Evolutionary conservation across 495 filamentous ascomycete species (phyloP).

Genomic region (Hypoxylon cercidicola): DNA sequence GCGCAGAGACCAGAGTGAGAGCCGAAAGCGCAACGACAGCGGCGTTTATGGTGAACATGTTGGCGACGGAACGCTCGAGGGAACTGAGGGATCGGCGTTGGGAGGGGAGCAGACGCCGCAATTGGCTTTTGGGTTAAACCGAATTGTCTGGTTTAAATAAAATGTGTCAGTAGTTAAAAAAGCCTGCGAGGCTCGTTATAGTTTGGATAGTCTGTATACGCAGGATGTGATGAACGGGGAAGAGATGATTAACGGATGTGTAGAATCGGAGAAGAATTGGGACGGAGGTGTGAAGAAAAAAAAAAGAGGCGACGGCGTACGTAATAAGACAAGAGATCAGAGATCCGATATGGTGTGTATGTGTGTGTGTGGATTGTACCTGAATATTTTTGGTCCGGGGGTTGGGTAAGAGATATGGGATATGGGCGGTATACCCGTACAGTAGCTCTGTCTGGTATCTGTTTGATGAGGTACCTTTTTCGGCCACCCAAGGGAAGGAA

Average conservation of each 20-base stretch:
- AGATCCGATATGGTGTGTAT: background rate
- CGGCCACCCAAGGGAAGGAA: background rate
- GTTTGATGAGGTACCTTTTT: constrained; percentile 23
- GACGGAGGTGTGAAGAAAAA: constrained; percentile 20
- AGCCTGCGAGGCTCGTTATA: constrained; percentile 13
- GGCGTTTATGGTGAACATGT: constrained; percentile 43
- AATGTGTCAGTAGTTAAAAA: constrained; percentile 18
- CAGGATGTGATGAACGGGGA: background rate
- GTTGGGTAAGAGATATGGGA: constrained; percentile 10
- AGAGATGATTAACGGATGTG: constrained; percentile 15
- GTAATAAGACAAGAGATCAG: constrained; percentile 35
- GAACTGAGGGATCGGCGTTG: constrained; percentile 12
- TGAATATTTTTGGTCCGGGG: constrained; percentile 22
- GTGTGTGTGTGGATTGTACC: constrained; percentile 33
- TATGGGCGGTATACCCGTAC: constrained; percentile 15
- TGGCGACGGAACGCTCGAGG: constrained; percentile 19
- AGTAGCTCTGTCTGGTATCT: constrained; percentile 28
- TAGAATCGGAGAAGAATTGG: constrained; percentile 22
- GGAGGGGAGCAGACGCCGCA: constrained; percentile 7
- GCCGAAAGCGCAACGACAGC: constrained; percentile 47
- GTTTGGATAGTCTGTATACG: constrained; percentile 10
- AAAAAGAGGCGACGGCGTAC: constrained; percentile 31
- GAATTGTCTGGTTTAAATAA: constrained; percentile 13
- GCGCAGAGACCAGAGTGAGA: constrained; percentile 47
- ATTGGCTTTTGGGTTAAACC: constrained; percentile 15